Percentiles rank a stretch among this genome's conserved stretches.
These are phyloP conservation scores for Tolypocladium ophioglossoides DNA, from an alignment of 2,329 filamentous ascomycete genomes.

Conservation along the genomic window DNA sequence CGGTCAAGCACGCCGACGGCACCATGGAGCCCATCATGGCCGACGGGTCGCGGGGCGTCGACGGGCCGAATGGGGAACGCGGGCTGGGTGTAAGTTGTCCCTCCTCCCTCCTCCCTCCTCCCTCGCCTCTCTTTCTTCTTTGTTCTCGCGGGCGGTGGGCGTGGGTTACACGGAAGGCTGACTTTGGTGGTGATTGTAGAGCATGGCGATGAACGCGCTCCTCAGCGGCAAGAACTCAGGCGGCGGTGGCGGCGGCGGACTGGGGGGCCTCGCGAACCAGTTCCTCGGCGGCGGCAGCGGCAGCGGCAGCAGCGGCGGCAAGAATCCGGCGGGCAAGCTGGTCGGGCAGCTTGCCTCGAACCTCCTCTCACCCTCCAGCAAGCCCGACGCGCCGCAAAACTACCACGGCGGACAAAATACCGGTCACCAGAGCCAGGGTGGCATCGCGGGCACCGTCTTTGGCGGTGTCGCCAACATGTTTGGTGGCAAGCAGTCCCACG, in stretches of 20 bases:
- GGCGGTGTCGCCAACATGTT: slow-evolving; percentile 45
- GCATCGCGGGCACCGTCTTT: slow-evolving; percentile 42
- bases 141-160: background rate
- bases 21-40: slow-evolving; percentile 49
- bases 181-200: slow-evolving; percentile 25
- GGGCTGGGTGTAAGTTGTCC: slow-evolving; percentile 50
- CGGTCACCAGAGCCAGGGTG: slow-evolving; percentile 30
- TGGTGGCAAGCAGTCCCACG: slow-evolving; percentile 31
- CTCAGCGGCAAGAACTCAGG: slow-evolving; percentile 33
- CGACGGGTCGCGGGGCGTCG: slow-evolving; percentile 37
- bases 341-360: slow-evolving; percentile 46
- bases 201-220: slow-evolving; percentile 50
- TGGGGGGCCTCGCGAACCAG: slow-evolving; percentile 20
- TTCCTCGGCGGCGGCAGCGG: slow-evolving; percentile 29
- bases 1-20: slow-evolving; percentile 48
- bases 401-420: slow-evolving; percentile 37
- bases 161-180: background rate
- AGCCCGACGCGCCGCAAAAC: slow-evolving; percentile 34
- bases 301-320: slow-evolving; percentile 21
- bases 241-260: slow-evolving; percentile 16
- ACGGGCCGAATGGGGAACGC: slow-evolving; percentile 46
- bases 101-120: background rate
- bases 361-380: slow-evolving; percentile 37
- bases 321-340: slow-evolving; percentile 39
- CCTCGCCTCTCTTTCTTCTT: background rate